Conservation (phyloP, 805 yeast genomes). For the Kluyveromyces lactis region DNA sequence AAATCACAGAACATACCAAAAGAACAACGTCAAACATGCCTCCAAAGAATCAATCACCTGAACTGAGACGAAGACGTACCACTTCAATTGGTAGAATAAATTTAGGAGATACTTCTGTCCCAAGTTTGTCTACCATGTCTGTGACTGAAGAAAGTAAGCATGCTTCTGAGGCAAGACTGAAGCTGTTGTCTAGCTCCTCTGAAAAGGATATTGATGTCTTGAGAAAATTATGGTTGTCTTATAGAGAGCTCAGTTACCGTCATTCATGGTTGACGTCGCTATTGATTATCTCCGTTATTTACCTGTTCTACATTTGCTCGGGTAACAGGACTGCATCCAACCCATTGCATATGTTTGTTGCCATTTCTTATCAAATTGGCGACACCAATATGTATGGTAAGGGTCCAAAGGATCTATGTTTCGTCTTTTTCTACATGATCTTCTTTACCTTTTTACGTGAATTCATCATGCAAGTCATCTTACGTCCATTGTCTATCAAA, state of each 20-base stretch:
- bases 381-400: constrained; percentile 70
- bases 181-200: constrained; percentile 25
- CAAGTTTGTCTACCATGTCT: constrained; percentile 61
- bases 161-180: constrained; percentile 31
- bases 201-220: constrained; percentile 45
- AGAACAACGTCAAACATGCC: too few species aligned
- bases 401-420: constrained; percentile 74
- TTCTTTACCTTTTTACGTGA: constrained; percentile 89
- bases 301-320: constrained; percentile 42
- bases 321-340: constrained; percentile 52
- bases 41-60: background rate
- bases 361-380: constrained; percentile 54
- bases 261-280: constrained; percentile 70
- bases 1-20: too few species aligned
- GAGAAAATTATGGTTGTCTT: constrained; percentile 47
- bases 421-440: constrained; percentile 72
- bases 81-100: constrained; percentile 71
- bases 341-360: constrained; percentile 53
- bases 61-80: constrained; percentile 35
- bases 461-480: constrained; percentile 74
- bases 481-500: constrained; percentile 65
- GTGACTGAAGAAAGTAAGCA: constrained; percentile 36
- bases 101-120: constrained; percentile 62
- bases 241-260: constrained; percentile 46
- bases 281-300: constrained; percentile 36